Conservation (phyloP, 2,329 filamentous ascomycete genomes). For the Helotiales sp. region DNA sequence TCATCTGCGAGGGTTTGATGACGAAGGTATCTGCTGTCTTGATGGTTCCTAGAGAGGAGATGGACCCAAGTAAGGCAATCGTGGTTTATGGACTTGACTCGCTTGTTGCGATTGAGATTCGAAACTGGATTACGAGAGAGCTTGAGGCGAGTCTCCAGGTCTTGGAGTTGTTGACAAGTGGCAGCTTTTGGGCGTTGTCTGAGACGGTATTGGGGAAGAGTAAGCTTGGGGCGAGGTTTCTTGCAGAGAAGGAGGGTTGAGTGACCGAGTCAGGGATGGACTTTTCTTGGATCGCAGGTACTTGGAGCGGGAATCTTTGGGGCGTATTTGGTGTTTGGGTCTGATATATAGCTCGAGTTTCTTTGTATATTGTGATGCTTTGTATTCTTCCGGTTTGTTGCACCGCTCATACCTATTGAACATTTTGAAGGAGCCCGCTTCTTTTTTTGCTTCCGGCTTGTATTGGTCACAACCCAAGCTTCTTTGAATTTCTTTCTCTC, state of each 20-base stretch:
- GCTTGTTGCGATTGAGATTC: conserved; percentile 36
- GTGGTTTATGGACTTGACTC: conserved; percentile 42
- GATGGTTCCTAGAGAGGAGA: conserved; percentile 53
- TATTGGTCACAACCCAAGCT: no score
- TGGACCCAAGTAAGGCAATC: conserved; percentile 48
- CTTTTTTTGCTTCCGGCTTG: no score
- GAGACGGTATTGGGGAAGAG: conserved; percentile 38
- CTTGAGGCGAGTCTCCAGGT: conserved; percentile 38
- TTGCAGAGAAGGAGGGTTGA: conserved; percentile 14
- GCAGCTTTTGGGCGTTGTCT: conserved; percentile 38
- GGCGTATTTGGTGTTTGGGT: neutral
- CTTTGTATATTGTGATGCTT: neutral
- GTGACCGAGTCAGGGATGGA: neutral
- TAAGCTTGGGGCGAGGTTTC: conserved; percentile 25
- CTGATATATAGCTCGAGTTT: neutral
- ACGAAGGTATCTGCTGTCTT: conserved; percentile 54
- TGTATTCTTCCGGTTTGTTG: no score
- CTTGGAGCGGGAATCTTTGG: neutral
- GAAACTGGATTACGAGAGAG: conserved; percentile 48
- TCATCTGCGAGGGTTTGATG: conserved; percentile 48
- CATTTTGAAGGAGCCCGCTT: no score
- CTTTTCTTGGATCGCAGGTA: neutral
- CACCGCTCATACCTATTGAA: no score
- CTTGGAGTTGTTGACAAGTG: conserved; percentile 32
- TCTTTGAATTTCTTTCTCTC: no score